These are phyloP conservation scores for Scheffersomyces titani DNA, from an alignment of 1,139 yeast species.

Conservation along the genomic window DNA sequence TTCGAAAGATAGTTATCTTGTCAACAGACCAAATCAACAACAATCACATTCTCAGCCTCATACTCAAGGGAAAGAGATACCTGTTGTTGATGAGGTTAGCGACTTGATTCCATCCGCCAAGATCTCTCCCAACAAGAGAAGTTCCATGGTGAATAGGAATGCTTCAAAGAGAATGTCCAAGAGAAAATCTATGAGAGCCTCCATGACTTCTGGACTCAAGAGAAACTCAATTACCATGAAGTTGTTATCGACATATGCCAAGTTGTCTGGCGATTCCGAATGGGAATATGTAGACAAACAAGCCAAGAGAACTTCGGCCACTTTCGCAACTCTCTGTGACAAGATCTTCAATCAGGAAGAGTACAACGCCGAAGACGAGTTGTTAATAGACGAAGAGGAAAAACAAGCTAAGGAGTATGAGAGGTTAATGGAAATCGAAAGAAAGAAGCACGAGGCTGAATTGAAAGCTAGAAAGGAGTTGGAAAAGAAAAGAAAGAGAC, in stretches of 20 bases:
- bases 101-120: conserved; percentile 35
- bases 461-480: conserved; percentile 46
- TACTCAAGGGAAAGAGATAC: conserved; percentile 17
- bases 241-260: conserved; percentile 69
- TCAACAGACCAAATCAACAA: conserved; percentile 7
- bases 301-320: conserved; percentile 74
- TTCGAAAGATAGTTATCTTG: conserved; percentile 33
- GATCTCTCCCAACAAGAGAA: conserved; percentile 25
- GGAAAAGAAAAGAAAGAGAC: conserved; percentile 46
- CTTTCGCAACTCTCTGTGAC: conserved; percentile 76
- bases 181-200: conserved; percentile 42
- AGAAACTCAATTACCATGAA: conserved; percentile 73
- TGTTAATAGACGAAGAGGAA: conserved; percentile 51
- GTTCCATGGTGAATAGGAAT: conserved; percentile 30
- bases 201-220: conserved; percentile 50
- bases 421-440: conserved; percentile 51
- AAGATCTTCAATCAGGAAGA: conserved; percentile 64
- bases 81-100: conserved; percentile 26
- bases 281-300: conserved; percentile 74
- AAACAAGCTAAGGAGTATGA: conserved; percentile 49
- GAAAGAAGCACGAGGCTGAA: conserved; percentile 53
- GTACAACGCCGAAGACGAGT: conserved; percentile 60
- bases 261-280: conserved; percentile 63
- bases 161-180: conserved; percentile 34
- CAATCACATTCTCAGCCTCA: conserved; percentile 6